Evolutionary conservation across 305 asterid genomes (phyloP).

Genomic region (Solanum hybrid): DNA sequence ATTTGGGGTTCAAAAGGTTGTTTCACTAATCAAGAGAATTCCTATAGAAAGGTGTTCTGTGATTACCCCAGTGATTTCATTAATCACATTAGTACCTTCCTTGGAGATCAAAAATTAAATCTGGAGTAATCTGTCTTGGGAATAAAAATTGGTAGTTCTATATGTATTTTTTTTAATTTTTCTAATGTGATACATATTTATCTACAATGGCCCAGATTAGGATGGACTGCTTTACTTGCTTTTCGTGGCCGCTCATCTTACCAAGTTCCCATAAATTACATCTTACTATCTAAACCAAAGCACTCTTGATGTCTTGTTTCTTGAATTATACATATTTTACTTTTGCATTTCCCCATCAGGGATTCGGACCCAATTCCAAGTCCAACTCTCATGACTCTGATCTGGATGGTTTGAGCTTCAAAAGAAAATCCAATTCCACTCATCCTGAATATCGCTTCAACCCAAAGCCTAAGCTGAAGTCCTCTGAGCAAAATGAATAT

Average conservation of each 20-base stretch:
- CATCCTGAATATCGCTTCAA: conserved; percentile 30
- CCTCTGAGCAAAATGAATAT: conserved; percentile 25
- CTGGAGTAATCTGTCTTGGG: background rate
- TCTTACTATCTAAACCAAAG: background rate
- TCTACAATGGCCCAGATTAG: background rate
- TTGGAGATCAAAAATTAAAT: background rate
- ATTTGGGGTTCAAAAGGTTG: background rate
- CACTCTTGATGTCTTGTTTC: background rate
- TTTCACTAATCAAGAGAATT: background rate
- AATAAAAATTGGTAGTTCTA: background rate
- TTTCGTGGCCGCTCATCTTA: background rate
- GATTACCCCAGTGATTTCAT: background rate
- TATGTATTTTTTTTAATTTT: background rate
- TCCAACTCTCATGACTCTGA: conserved; percentile 30
- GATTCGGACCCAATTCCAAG: conserved; percentile 25
- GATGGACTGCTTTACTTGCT: background rate
- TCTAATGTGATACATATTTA: background rate
- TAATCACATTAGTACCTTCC: background rate
- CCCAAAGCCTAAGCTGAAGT: conserved; percentile 27
- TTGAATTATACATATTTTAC: conserved; percentile 4
- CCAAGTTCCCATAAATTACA: background rate
- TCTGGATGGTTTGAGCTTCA: conserved; percentile 25
- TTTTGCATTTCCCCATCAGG: conserved; percentile 21
- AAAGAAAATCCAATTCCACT: conserved; percentile 26
- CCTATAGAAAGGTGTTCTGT: background rate